Base-by-base conservation (phyloP, 2,329 filamentous ascomycete species). In the Huntiella savannae region DNA sequence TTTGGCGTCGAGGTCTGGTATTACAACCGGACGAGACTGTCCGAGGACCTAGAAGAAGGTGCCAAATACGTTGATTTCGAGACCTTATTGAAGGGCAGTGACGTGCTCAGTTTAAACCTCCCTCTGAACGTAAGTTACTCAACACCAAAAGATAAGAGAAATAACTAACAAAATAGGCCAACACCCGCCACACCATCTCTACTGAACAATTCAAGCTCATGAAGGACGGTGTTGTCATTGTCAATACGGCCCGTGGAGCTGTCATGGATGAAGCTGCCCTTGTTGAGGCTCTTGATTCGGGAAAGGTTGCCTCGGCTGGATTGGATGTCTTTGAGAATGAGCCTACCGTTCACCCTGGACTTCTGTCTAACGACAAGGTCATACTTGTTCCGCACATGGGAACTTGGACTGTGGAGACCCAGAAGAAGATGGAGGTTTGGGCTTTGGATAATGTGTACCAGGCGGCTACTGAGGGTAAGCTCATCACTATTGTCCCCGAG, bases 251-350 rank as follows among this genome's bases (percentile, higher is more conserved):
- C 7, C 77, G 84, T 13, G 84, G 84, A 17, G 82, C 82, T 28
- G 75, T 91, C 47, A 81, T 92, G 55, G 79, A 92, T 55, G 84
- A 92, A 61, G 77, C 68, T 5, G 84, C 83, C 1, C 72, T 92
- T 5, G 84, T 87, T 4, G 63, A 75, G 39, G 82, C 83, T 1
- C 67, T 92, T 2, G 70, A 79, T 15, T 68, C 64, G 12, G 82
- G 83, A 5, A 73, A 75, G 49, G 81, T 92, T 37, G 69, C 70
- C 52, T 79, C 75, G 8, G 77, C 67, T 11, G 84, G 84, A 1
- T 67, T 92, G 4, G 84, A 92, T 58, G 84, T 92, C 43, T 92
- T 77, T 56, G 84, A 92, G 58, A 68, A 86, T 34, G 84, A 92
- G 60, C 85, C 85, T 0, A 67, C 73, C 49, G 64, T 92, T 22